These are phyloP conservation scores for Calvatia gigantea DNA, from an alignment of 768 basidiomycete genomes.

Conservation along the genomic window DNA sequence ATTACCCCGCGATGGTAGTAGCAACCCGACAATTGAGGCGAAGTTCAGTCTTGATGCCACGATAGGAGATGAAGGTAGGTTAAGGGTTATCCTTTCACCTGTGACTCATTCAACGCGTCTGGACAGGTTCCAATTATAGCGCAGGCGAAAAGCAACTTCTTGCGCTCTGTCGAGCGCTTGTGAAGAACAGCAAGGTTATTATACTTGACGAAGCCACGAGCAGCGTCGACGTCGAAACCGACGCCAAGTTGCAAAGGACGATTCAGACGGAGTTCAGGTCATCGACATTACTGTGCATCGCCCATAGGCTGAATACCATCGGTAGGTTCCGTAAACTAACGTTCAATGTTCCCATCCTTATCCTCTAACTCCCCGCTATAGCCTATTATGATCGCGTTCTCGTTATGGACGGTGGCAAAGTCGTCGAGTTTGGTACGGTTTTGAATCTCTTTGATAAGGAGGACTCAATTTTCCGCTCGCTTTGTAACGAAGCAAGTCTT, in stretches of 20 bases:
- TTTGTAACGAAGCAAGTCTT: constrained; percentile 65
- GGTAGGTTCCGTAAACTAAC: constrained; percentile 30
- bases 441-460: constrained; percentile 57
- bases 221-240: constrained; percentile 61
- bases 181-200: constrained; percentile 57
- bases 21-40: constrained; percentile 46
- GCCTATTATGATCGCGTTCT: constrained; percentile 67
- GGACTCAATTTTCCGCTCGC: constrained; percentile 64
- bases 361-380: constrained; percentile 17
- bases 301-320: constrained; percentile 52
- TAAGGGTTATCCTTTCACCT: too few species aligned
- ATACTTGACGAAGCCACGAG: constrained; percentile 65
- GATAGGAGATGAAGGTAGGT: constrained; percentile 42
- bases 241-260: constrained; percentile 57
- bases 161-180: constrained; percentile 56
- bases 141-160: constrained; percentile 55
- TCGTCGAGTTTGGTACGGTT: constrained; percentile 75
- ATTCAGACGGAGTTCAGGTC: constrained; percentile 58
- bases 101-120: too few species aligned
- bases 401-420: constrained; percentile 67
- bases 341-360: background rate
- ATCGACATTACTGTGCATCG: constrained; percentile 50
- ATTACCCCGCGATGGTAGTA: constrained; percentile 43
- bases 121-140: constrained; percentile 50
- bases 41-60: constrained; percentile 65